Conservation (phyloP, 2,329 filamentous ascomycete genomes). For the Aspergillus sp. region DNA sequence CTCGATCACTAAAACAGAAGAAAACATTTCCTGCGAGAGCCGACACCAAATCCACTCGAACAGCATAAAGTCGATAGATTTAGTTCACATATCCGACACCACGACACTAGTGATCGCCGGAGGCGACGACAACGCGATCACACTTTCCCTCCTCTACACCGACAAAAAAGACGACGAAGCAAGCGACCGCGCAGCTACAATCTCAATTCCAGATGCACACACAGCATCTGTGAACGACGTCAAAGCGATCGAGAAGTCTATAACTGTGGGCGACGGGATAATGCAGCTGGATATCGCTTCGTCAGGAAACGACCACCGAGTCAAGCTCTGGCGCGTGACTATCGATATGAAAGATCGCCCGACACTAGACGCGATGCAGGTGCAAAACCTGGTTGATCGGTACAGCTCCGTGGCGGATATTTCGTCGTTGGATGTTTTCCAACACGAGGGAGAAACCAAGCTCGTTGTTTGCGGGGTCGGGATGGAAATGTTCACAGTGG, state of each 20-base stretch:
- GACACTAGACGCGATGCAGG: constrained; percentile 22
- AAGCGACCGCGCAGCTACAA: constrained; percentile 26
- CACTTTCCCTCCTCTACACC: constrained; percentile 50
- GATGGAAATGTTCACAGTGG: constrained; percentile 45
- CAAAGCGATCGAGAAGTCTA: constrained; percentile 27
- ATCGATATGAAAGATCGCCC: constrained; percentile 24
- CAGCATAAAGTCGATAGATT: constrained; percentile 64
- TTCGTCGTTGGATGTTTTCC: constrained; percentile 49
- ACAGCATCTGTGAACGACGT: constrained; percentile 45
- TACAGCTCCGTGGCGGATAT: constrained; percentile 58
- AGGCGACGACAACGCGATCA: constrained; percentile 85
- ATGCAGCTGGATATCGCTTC: constrained; percentile 32
- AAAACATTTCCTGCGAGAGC: constrained; percentile 33
- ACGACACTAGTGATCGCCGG: constrained; percentile 65
- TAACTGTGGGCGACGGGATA: constrained; percentile 1
- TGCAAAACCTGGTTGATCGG: constrained; percentile 28
- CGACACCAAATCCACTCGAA: constrained; percentile 70
- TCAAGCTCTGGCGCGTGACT: constrained; percentile 44
- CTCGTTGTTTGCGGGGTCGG: constrained; percentile 52
- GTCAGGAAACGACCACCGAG: constrained; percentile 48
- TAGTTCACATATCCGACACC: constrained; percentile 30
- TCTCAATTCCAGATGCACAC: constrained; percentile 45
- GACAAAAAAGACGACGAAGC: constrained; percentile 5
- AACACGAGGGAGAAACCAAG: constrained; percentile 16
- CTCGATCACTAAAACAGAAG: constrained; percentile 17